Conservation (phyloP, 2,329 filamentous ascomycete species). For the Cladorrhinum sp. region DNA sequence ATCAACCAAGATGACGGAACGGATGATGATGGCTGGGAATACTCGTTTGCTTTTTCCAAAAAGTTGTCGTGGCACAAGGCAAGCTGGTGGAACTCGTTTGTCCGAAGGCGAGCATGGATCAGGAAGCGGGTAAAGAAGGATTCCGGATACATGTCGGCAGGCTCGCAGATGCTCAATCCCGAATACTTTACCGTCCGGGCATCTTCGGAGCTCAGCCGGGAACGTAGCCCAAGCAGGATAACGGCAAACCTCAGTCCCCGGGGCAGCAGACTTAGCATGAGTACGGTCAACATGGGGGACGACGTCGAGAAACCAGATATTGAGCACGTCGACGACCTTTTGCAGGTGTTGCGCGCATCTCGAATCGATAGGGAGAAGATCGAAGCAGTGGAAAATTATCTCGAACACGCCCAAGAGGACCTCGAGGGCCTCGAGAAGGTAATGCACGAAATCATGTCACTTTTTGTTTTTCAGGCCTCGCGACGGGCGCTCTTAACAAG, state of each 20-base stretch:
- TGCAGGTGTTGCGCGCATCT: slow-evolving; percentile 64
- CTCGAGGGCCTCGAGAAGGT: slow-evolving; percentile 69
- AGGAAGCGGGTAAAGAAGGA: slow-evolving; percentile 70
- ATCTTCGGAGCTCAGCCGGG: slow-evolving; percentile 38
- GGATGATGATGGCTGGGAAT: slow-evolving; percentile 94
- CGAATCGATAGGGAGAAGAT: slow-evolving; percentile 89
- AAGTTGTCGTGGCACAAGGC: slow-evolving; percentile 83
- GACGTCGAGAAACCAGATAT: slow-evolving; percentile 58
- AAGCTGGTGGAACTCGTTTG: slow-evolving; percentile 92
- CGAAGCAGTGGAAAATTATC: slow-evolving; percentile 75
- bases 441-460: slow-evolving; percentile 81
- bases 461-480: slow-evolving; percentile 87
- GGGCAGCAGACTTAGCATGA: slow-evolving; percentile 38
- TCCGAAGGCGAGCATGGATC: slow-evolving; percentile 85
- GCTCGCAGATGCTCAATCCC: slow-evolving; percentile 65
- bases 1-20: slow-evolving; percentile 71
- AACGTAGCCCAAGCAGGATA: slow-evolving; percentile 40
- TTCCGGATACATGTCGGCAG: slow-evolving; percentile 40
- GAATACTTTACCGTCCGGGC: slow-evolving; percentile 78
- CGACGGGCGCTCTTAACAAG: slow-evolving; percentile 71
- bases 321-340: slow-evolving; percentile 63
- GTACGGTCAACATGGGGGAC: slow-evolving; percentile 25
- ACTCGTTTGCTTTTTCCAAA: slow-evolving; percentile 80
- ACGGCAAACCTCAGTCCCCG: slow-evolving; percentile 34
- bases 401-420: slow-evolving; percentile 73